A percentile compares a stretch with the other conserved stretches of the same genome.
phyloP scores from a whole-genome alignment of 179 eudicot genomes.

The Gypsophila paniculata region DNA sequence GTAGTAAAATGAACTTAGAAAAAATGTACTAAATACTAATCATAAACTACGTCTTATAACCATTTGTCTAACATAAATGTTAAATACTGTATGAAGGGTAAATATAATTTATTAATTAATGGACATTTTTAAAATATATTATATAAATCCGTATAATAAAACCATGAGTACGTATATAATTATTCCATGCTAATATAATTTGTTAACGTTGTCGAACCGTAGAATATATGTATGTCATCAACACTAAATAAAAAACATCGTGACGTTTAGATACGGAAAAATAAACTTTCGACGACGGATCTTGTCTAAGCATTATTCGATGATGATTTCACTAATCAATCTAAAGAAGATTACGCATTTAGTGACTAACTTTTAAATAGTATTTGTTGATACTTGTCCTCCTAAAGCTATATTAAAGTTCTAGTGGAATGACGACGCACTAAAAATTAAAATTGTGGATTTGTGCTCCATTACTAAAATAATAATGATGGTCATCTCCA shows the following conservation, averaged over 20 bases:
- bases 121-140: too few relatives aligned
- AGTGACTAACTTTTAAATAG: not conserved
- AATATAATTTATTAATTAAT: too few relatives aligned
- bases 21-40: not conserved
- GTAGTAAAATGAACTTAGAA: not conserved
- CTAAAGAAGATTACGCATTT: not conserved
- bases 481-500: slow-evolving; percentile 14
- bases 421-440: slow-evolving; percentile 21
- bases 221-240: not conserved
- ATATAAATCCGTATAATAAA: too few relatives aligned
- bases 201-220: not conserved
- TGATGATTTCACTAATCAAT: slow-evolving; percentile 9
- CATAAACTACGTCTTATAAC: too few relatives aligned
- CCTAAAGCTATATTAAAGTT: slow-evolving; percentile 9
- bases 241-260: not conserved
- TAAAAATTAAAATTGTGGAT: not conserved
- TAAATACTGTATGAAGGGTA: too few relatives aligned
- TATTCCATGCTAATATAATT: not conserved
- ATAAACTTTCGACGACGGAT: slow-evolving; percentile 15
- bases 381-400: slow-evolving; percentile 15
- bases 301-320: not conserved
- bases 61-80: too few relatives aligned
- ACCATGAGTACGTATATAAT: too few relatives aligned
- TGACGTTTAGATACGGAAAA: slow-evolving; percentile 1
- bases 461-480: slow-evolving; percentile 5